phyloP scores from a whole-genome alignment of 2,329 filamentous ascomycete genomes.

The Botrytis hyacinthi region DNA sequence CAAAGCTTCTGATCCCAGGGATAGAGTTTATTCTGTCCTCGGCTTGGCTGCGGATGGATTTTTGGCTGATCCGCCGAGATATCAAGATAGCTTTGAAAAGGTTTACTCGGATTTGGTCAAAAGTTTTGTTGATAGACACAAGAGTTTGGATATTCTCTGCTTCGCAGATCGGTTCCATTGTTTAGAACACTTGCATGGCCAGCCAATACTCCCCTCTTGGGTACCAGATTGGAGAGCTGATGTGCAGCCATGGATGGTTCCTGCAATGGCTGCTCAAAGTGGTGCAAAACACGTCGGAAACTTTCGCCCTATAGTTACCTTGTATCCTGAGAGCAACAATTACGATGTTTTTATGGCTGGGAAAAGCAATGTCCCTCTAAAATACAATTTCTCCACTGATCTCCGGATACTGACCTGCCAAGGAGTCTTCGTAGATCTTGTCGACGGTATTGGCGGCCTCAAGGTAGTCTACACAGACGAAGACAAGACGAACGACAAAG shows the following conservation, averaged over 20 bases:
- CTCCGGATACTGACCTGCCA: conserved; percentile 14
- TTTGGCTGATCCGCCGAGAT: conserved; percentile 16
- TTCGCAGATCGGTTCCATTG: conserved; percentile 1
- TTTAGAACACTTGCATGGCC: not conserved
- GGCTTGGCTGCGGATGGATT: conserved; percentile 19
- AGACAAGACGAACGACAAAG: not conserved
- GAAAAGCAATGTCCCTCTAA: not conserved
- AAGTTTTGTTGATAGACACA: not conserved
- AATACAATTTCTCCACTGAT: conserved; percentile 17
- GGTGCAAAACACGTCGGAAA: conserved; percentile 20
- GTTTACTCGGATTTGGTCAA: conserved; percentile 9
- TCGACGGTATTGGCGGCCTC: conserved; percentile 25
- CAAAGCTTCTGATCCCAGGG: conserved; percentile 24
- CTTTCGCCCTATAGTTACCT: not conserved
- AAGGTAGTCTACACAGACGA: conserved; percentile 16
- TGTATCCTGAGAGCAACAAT: not conserved
- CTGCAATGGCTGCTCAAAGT: conserved; percentile 21
- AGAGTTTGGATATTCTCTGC: conserved; percentile 2
- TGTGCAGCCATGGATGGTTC: conserved; percentile 16
- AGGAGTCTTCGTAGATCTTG: conserved; percentile 20
- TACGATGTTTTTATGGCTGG: conserved; percentile 6
- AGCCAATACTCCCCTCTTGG: conserved; percentile 23
- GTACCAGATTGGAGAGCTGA: conserved; percentile 26
- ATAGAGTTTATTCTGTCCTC: conserved; percentile 26
- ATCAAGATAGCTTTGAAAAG: conserved; percentile 17